A percentile compares a stretch with the other conserved stretches of the same genome.
Conservation (phyloP, 169 alveolate genomes). For the Babesia bovis region DNA sequence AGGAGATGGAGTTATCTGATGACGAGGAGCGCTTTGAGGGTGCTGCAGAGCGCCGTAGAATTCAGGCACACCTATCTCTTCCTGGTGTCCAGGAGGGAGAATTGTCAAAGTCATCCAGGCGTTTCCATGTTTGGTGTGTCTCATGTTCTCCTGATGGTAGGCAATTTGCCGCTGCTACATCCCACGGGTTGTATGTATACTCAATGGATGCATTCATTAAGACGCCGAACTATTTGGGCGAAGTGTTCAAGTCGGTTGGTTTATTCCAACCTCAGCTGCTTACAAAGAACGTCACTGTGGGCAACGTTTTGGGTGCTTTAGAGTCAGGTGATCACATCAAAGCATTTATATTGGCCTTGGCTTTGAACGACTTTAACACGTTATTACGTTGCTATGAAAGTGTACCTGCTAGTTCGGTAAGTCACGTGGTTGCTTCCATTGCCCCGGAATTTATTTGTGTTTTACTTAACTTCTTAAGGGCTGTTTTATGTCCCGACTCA, state of each 20-base stretch:
- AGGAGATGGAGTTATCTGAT: conserved; percentile 61
- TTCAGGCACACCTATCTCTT: conserved; percentile 66
- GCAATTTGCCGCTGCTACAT: conserved; percentile 68
- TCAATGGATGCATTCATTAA: conserved; percentile 47
- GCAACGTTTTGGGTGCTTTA: conserved; percentile 63
- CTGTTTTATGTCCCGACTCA: conserved; percentile 49
- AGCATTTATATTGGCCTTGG: conserved; percentile 78
- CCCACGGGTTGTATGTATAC: conserved; percentile 64
- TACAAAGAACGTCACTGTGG: conserved; percentile 78
- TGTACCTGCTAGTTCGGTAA: conserved; percentile 67
- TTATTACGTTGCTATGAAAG: conserved; percentile 69
- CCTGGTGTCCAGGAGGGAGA: conserved; percentile 74
- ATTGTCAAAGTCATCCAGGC: conserved; percentile 17
- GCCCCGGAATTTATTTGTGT: conserved; percentile 52
- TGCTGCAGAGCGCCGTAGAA: conserved; percentile 57
- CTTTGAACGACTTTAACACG: conserved; percentile 77
- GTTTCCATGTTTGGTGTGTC: conserved; percentile 64
- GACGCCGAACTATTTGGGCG: conserved; percentile 43
- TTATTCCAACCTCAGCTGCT: conserved; percentile 76
- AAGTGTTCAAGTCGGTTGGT: conserved; percentile 56
- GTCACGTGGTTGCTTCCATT: conserved; percentile 45
- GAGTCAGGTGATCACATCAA: conserved; percentile 69
- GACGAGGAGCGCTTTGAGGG: conserved; percentile 61
- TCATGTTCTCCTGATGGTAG: conserved; percentile 57
- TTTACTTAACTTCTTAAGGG: conserved; percentile 52